Evolutionary conservation across 2,329 filamentous ascomycete genomes (phyloP).

Genomic region (Trichocomaceae sp.): DNA sequence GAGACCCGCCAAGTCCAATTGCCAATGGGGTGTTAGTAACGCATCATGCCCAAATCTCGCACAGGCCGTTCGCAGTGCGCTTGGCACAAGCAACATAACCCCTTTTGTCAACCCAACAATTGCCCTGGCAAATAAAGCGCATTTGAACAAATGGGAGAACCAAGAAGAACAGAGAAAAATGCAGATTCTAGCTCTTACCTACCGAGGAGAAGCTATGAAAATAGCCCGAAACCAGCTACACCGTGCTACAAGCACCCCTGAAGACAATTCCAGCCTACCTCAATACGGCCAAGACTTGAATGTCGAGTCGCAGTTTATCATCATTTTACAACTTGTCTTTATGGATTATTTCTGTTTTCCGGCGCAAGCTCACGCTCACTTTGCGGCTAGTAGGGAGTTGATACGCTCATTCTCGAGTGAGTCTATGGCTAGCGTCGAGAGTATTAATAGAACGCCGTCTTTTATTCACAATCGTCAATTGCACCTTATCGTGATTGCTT

Average conservation of each 20-base stretch:
- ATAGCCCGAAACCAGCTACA: slow-evolving; percentile 3
- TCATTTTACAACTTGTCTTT: slow-evolving; percentile 8
- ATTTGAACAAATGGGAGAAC: background rate
- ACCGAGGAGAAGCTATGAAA: slow-evolving; percentile 10
- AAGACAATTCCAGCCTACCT: background rate
- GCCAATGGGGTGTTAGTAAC: slow-evolving; percentile 5
- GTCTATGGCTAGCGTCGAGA: background rate
- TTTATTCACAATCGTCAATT: slow-evolving; percentile 8
- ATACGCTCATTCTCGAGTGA: background rate
- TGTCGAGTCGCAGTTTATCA: background rate
- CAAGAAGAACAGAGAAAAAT: slow-evolving; percentile 3
- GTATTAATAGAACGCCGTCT: background rate
- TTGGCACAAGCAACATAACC: slow-evolving; percentile 1
- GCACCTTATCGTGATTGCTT: slow-evolving; percentile 1
- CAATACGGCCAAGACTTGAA: background rate
- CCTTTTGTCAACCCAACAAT: background rate
- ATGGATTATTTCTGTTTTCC: slow-evolving; percentile 9
- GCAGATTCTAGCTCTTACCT: slow-evolving; percentile 6
- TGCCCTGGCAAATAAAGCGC: background rate
- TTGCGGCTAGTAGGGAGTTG: slow-evolving; percentile 6
- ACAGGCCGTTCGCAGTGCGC: slow-evolving; percentile 4
- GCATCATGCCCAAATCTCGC: slow-evolving; percentile 4
- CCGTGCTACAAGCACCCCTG: background rate
- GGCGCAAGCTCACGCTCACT: slow-evolving; percentile 5
- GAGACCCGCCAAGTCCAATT: background rate